Evolutionary conservation across 768 basidiomycete species (phyloP).

Genomic region (Psilocybe subaeruginosa): DNA sequence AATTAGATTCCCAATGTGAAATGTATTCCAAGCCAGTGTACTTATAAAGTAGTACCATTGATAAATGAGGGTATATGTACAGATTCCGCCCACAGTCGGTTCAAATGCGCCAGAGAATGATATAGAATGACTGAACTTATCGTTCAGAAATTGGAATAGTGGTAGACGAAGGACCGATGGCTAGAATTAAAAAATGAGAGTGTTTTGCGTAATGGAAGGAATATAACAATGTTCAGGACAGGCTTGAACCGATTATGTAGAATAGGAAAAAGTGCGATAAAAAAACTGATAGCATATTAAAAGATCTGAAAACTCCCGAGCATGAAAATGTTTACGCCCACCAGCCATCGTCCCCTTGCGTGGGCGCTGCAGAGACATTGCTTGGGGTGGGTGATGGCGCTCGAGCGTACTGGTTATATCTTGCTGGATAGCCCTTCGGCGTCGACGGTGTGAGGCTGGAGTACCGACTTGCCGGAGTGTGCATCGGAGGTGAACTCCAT

Average conservation of each 20-base stretch:
- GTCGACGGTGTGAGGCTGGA: conserved; percentile 36
- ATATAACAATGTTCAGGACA: neutral
- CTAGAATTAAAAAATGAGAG: conserved; percentile 10
- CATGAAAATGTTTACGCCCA: conserved; percentile 50
- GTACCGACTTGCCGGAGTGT: conserved; percentile 40
- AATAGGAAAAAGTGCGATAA: neutral
- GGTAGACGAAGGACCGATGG: conserved; percentile 11
- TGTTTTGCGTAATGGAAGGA: neutral
- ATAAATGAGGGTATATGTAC: conserved; percentile 31
- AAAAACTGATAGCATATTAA: conserved; percentile 11
- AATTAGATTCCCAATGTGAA: neutral
- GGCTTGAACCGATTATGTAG: conserved; percentile 1
- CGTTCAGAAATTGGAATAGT: conserved; percentile 14
- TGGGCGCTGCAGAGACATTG: conserved; percentile 71
- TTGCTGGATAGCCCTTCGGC: conserved; percentile 34
- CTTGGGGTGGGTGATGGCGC: conserved; percentile 77
- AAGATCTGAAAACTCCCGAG: conserved; percentile 13
- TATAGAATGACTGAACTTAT: neutral
- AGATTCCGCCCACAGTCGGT: conserved; percentile 13
- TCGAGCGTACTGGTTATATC: conserved; percentile 30
- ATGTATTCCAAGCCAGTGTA: neutral
- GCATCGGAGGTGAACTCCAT: conserved; percentile 28
- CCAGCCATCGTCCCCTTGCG: conserved; percentile 78
- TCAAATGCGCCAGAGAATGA: conserved; percentile 3
- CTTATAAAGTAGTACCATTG: conserved; percentile 18